Base-by-base conservation (phyloP, 352 stramenopile species). In the Phytophthora syringae region DNA sequence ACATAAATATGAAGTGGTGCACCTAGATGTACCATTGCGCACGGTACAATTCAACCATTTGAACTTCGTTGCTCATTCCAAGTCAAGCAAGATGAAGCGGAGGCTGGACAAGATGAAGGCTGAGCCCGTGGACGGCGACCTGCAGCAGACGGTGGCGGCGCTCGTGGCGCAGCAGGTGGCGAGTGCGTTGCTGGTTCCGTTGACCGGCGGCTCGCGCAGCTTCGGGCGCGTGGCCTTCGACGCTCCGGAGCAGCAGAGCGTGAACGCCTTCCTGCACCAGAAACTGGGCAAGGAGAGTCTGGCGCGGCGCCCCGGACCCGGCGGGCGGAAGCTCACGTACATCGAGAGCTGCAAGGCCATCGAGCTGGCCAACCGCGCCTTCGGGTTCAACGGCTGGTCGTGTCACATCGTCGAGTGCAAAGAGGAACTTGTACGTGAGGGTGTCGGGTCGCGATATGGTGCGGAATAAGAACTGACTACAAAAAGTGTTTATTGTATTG, bases 261-360 rank as follows among this genome's bases (percentile, higher is more conserved):
- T 92, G 25, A 80, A 88, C 63, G 68, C 71, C 21, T 94, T 93
- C 47, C 74, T 96, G 57, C 81, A 85, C 32, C 88, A 96, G 60
- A 96, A 96, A 59, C 79, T 96, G 21, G 86, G 79, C 48, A 91
- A 92, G 32, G 79, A 92, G 34, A 82, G 87, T 63, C 59, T 96
- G 30, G 69, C 84, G 24, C 74, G 85, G 0, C 71, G 88, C 5
- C 82, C 88, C 0, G 88, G 88, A 1, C 88, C 88, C 7, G 82
- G 88, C 6, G 86, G 86, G 37, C 85, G 75, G 37, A 84, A 88
- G 16, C 64, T 96, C 21, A 96, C 84, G 50, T 96, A 96, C 63
- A 92, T 96, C 20, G 88, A 96, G 65, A 96, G 88, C 63, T 94
- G 88, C 63, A 96, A 96, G 63, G 86, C 86, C 37, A 96, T 96